Percentiles rank a stretch among this genome's conserved stretches.
These are phyloP conservation scores for Stephania cephalantha DNA, from an alignment of 164 flowering plant genomes.

Conservation along the genomic window DNA sequence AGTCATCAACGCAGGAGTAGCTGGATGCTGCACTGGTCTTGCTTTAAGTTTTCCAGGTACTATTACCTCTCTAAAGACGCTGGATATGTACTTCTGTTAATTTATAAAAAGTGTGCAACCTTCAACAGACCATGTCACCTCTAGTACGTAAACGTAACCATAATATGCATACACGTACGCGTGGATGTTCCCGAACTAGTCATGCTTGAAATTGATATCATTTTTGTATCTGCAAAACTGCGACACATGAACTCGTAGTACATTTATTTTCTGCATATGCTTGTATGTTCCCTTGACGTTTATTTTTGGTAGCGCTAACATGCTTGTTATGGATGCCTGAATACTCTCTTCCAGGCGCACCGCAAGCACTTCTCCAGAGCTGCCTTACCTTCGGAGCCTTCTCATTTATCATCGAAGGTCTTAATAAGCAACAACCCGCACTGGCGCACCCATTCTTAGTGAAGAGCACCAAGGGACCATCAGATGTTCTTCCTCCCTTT, in stretches of 20 bases:
- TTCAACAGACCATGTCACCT: background rate
- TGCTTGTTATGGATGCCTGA: background rate
- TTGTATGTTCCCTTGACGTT: background rate
- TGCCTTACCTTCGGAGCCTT: conserved; percentile 87
- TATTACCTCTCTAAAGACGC: background rate
- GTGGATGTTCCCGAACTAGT: no score
- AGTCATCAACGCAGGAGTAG: conserved; percentile 89
- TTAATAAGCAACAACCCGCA: conserved; percentile 75
- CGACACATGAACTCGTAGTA: background rate
- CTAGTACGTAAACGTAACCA: background rate
- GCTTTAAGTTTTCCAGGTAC: conserved; percentile 92
- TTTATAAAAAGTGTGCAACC: background rate
- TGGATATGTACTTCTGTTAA: background rate
- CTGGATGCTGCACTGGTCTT: conserved; percentile 98
- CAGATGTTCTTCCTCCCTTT: conserved; percentile 35
- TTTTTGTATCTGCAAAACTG: no score
- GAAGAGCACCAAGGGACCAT: conserved; percentile 9
- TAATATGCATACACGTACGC: background rate
- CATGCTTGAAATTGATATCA: no score
- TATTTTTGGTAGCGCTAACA: background rate
- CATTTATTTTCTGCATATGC: background rate
- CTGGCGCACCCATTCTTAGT: conserved; percentile 41
- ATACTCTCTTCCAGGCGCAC: conserved; percentile 53
- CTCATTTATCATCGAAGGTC: conserved; percentile 62
- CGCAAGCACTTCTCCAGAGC: conserved; percentile 71